A percentile compares a stretch with the other conserved stretches of the same genome.
phyloP scores from a whole-genome alignment of 2,329 filamentous ascomycete genomes.

The Calonectria hongkongensis region DNA sequence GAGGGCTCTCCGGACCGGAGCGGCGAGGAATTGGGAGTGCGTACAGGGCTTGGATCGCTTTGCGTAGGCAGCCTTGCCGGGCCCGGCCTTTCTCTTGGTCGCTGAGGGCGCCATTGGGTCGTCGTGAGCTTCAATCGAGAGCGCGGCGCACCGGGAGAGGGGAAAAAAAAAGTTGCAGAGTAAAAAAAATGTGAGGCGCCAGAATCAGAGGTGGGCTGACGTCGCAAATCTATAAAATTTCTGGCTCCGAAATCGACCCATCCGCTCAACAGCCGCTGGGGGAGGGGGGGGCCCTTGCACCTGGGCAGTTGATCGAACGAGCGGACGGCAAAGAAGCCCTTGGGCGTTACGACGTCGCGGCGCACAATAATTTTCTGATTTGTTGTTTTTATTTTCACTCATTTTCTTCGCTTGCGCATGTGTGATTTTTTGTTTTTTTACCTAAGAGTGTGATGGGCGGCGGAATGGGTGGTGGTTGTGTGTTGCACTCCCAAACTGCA shows the following conservation, averaged over 20 bases:
- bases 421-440: neutral
- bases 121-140: conserved; percentile 33
- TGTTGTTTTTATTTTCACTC: neutral
- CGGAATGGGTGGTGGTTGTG: conserved; percentile 10
- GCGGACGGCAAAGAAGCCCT: conserved; percentile 20
- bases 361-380: conserved; percentile 32
- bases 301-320: conserved; percentile 32
- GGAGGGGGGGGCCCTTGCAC: conserved; percentile 27
- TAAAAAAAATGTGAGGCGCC: conserved; percentile 43
- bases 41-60: conserved; percentile 73
- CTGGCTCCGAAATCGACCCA: conserved; percentile 55
- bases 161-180: conserved; percentile 22
- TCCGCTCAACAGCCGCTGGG: conserved; percentile 38
- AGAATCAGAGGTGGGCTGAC: conserved; percentile 54
- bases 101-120: conserved; percentile 46
- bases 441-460: neutral
- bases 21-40: conserved; percentile 46
- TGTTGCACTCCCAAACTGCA: neutral
- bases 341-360: conserved; percentile 1
- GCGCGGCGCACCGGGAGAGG: conserved; percentile 29
- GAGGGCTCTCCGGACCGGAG: conserved; percentile 35
- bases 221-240: conserved; percentile 51
- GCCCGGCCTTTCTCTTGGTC: conserved; percentile 78
- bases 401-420: neutral
- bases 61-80: conserved; percentile 67